Percentiles rank a stretch among this genome's conserved stretches.
phyloP scores from a whole-genome alignment of 2,329 filamentous ascomycete species.

The Stemphylium vesicarium region DNA sequence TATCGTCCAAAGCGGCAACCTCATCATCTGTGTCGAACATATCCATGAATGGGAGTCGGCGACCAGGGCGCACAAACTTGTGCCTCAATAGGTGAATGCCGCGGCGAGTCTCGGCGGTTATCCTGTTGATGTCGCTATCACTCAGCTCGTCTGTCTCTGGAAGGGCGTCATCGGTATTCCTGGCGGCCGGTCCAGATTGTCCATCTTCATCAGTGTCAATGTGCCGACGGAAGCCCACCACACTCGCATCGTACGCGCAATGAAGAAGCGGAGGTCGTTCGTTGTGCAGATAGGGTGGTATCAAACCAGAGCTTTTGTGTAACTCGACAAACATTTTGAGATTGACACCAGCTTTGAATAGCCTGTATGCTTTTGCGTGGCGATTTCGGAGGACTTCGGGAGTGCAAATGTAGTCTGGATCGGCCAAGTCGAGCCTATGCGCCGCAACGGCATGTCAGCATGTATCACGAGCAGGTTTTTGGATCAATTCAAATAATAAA shows the following conservation, averaged over 20 bases:
- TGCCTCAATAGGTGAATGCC: conserved; percentile 15
- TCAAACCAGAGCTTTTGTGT: conserved; percentile 23
- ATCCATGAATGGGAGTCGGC: neutral
- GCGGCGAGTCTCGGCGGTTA: conserved; percentile 19
- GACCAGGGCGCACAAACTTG: conserved; percentile 11
- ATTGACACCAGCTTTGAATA: conserved; percentile 36
- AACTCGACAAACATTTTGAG: conserved; percentile 37
- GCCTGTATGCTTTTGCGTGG: conserved; percentile 34
- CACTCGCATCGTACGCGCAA: conserved; percentile 50
- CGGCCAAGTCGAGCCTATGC: conserved; percentile 9
- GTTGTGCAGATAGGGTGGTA: conserved; percentile 43
- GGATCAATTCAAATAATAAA: neutral
- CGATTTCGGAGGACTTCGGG: conserved; percentile 32
- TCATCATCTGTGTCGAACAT: conserved; percentile 6
- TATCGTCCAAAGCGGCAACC: neutral
- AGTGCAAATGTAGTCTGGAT: conserved; percentile 32
- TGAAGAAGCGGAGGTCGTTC: conserved; percentile 32
- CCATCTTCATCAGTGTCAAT: conserved; percentile 7
- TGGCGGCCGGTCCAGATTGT: neutral
- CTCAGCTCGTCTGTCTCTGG: conserved; percentile 36
- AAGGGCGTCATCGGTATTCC: neutral
- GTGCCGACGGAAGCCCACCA: conserved; percentile 49
- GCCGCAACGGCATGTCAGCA: neutral
- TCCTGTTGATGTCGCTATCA: conserved; percentile 18
- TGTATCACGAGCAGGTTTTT: too few species aligned